Evolutionary conservation across 306 rosid genomes (phyloP).

Genomic region (Biancaea sappan): DNA sequence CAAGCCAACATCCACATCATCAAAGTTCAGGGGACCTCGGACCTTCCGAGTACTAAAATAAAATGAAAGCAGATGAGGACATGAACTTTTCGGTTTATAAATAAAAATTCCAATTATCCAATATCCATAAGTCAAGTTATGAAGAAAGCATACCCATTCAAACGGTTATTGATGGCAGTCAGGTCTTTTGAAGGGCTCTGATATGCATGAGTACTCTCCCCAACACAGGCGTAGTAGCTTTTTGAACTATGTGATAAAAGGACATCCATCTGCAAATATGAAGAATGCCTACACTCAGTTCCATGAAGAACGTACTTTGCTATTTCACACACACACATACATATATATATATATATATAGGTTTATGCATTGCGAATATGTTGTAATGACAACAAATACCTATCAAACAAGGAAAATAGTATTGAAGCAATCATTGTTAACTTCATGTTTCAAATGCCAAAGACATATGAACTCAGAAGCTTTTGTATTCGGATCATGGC

Average conservation of each 20-base stretch:
- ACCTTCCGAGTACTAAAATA: constrained; percentile 67
- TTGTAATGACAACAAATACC: background rate
- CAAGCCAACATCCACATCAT: constrained; percentile 76
- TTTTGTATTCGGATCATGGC: background rate
- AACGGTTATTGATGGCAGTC: constrained; percentile 87
- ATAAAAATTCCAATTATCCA: too few relatives aligned
- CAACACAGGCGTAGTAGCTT: constrained; percentile 96
- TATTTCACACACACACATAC: too few relatives aligned
- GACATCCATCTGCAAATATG: constrained; percentile 78
- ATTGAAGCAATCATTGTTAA: background rate
- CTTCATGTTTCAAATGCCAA: background rate
- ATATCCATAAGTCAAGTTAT: background rate
- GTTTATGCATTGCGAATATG: constrained; percentile 6
- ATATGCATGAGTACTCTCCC: constrained; percentile 96
- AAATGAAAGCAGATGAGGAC: constrained; percentile 23
- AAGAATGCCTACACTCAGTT: background rate
- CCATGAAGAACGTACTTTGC: background rate
- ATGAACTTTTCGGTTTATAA: background rate
- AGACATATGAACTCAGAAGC: background rate
- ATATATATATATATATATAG: background rate
- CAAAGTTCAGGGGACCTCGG: constrained; percentile 77
- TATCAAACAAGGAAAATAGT: background rate
- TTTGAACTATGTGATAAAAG: constrained; percentile 86
- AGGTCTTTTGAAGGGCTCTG: constrained; percentile 98
- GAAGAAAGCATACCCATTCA: constrained; percentile 63